Evolutionary conservation across 192 early-diverging fungal genomes (phyloP).

Genomic region (Linnemannia exigua): DNA sequence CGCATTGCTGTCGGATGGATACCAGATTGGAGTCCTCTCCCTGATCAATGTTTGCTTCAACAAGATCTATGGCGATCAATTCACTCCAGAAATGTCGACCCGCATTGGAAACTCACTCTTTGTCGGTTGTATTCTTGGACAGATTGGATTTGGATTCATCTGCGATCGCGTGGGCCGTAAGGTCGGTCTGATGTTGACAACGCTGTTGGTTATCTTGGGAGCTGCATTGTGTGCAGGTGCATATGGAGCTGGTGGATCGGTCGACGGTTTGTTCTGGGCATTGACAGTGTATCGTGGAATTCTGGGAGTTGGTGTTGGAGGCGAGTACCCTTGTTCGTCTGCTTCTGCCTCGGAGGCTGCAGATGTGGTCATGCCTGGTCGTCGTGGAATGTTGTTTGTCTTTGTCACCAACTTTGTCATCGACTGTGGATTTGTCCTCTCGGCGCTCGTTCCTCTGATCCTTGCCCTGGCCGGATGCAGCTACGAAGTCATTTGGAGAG

Average conservation of each 20-base stretch:
- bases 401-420: slow-evolving; percentile 56
- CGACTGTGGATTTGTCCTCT: slow-evolving; percentile 55
- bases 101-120: slow-evolving; percentile 60
- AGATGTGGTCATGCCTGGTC: slow-evolving; percentile 52
- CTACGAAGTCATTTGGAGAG: slow-evolving; percentile 63
- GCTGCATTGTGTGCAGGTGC: slow-evolving; percentile 55
- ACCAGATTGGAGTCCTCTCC: slow-evolving; percentile 63
- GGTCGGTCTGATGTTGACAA: slow-evolving; percentile 57
- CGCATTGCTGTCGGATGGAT: slow-evolving; percentile 65
- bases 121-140: slow-evolving; percentile 62
- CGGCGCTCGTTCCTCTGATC: slow-evolving; percentile 52
- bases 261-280: slow-evolving; percentile 57
- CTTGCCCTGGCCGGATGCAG: slow-evolving; percentile 54
- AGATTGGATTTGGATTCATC: slow-evolving; percentile 55
- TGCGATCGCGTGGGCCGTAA: slow-evolving; percentile 64
- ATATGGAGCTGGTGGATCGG: slow-evolving; percentile 33
- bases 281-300: slow-evolving; percentile 58
- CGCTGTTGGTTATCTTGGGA: slow-evolving; percentile 59
- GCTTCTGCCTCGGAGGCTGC: slow-evolving; percentile 63
- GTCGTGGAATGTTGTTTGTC: slow-evolving; percentile 59
- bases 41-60: slow-evolving; percentile 58
- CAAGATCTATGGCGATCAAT: slow-evolving; percentile 50
- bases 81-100: slow-evolving; percentile 43
- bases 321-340: slow-evolving; percentile 64
- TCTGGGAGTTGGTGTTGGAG: slow-evolving; percentile 60